Evolutionary conservation across 305 asterid genomes (phyloP), one percentile per base, ranked within the genome.

Genomic region (Fraxinus sp.): DNA sequence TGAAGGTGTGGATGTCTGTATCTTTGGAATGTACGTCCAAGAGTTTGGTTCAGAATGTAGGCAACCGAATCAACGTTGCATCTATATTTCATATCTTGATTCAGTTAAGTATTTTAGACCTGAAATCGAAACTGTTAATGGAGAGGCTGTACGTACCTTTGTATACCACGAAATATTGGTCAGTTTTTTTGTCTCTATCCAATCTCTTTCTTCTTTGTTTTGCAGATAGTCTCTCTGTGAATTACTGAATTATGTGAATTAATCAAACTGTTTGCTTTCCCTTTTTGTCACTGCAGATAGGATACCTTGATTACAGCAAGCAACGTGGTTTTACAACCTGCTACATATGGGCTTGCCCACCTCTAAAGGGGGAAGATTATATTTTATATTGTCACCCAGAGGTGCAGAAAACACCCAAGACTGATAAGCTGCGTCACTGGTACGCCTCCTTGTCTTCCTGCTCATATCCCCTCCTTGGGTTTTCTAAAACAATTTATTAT

Each of bases 311-410:
- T 75, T 92, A 93, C 88, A 93, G 97, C 93, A 92, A 93, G 90
- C 86, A 59, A 79, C 89, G 81, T 41, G 98, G 98, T 81, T 94
- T 91, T 81, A 82, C 88, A 57, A 88, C 91, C 82, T 90, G 97
- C 89, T 91, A 93, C 46, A 88, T 94, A 84, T 94, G 97, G 97
- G 93, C 94, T 78, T 94, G 94, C 90, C 97, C 98, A 77, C 96
- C 98, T 75, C 41, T 73, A 75, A 92, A 82, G 85, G 94, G 92
- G 49, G 97, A 93, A 72, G 97, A 94, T 87, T 94, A 93, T 87
- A 93, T 94, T 80, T 87, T 94, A 84, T 86, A 89, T 83, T 92
- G 94, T 85, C 97, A 94, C 87, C 98, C 98, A 46, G 95, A 87
- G 86, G 79, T 87, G 82, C 98, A 94, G 83, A 94, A 86, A 84